phyloP scores from a whole-genome alignment of 331 rosid species.

The Quercus lobata region DNA sequence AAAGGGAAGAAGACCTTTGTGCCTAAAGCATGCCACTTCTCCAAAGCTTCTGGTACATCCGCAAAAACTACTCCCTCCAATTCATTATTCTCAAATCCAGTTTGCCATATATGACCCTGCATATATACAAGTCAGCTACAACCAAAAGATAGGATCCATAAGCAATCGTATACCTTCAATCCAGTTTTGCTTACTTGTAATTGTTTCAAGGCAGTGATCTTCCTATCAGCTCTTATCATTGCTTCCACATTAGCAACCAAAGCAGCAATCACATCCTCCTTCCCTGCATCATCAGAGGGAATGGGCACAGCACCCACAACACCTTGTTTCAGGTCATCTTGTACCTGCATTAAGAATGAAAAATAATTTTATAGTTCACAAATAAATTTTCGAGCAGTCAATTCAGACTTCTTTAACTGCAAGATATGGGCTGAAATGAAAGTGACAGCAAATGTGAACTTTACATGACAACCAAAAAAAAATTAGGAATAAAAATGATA shows the following conservation, averaged over 20 bases:
- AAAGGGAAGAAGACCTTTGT: constrained; percentile 52
- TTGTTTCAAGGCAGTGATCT: constrained; percentile 89
- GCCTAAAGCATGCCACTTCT: constrained; percentile 78
- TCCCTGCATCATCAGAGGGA: constrained; percentile 72
- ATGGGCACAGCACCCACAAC: constrained; percentile 72
- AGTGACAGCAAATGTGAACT: no score
- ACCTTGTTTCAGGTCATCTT: constrained; percentile 80
- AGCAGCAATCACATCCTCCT: constrained; percentile 77
- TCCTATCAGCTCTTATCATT: constrained; percentile 96
- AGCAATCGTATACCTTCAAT: neutral
- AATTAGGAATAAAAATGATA: no score
- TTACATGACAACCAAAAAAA: no score
- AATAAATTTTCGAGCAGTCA: neutral
- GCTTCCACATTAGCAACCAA: constrained; percentile 77
- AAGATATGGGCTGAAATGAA: neutral
- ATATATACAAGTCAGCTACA: constrained; percentile 23
- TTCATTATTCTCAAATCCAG: constrained; percentile 80
- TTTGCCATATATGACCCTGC: constrained; percentile 97
- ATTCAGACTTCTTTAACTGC: constrained; percentile 3
- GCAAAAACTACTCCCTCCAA: constrained; percentile 78
- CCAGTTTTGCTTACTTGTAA: constrained; percentile 62
- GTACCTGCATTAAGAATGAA: constrained; percentile 46
- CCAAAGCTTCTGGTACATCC: constrained; percentile 89
- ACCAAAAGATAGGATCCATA: constrained; percentile 7
- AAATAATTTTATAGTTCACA: neutral